Evolutionary conservation across 2,329 filamentous ascomycete species (phyloP).

Genomic region (Trichoderma atroviride): DNA sequence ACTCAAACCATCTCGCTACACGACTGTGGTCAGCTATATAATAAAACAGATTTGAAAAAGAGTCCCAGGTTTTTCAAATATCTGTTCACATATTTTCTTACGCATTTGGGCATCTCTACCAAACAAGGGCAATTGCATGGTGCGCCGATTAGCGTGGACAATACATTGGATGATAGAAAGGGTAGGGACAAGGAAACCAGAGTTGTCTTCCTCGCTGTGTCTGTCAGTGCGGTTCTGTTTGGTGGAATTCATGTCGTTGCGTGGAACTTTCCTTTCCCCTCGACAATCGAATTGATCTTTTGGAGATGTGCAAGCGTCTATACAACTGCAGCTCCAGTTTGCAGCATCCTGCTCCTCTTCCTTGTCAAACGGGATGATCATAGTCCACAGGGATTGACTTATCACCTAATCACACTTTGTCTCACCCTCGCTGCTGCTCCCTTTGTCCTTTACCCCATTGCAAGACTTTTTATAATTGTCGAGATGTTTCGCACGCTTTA

Average conservation of each 20-base stretch:
- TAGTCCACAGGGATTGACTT: too few species aligned
- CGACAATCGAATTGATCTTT: neutral
- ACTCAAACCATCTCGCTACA: neutral
- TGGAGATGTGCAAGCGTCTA: neutral
- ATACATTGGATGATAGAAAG: too few species aligned
- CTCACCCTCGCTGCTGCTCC: neutral
- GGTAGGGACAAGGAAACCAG: too few species aligned
- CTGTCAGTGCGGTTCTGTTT: neutral
- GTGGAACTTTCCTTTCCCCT: slow-evolving; percentile 11
- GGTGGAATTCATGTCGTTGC: neutral
- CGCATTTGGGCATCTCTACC: too few species aligned
- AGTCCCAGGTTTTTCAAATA: neutral
- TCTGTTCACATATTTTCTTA: too few species aligned
- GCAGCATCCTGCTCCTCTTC: too few species aligned
- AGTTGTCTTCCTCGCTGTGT: too few species aligned
- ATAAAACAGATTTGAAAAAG: neutral
- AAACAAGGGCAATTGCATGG: neutral
- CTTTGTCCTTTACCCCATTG: neutral
- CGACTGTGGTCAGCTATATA: neutral
- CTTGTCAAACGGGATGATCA: too few species aligned
- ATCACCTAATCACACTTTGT: too few species aligned
- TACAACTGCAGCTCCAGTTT: neutral
- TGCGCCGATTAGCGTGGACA: neutral
- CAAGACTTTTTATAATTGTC: neutral
- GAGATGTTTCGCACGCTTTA: slow-evolving; percentile 6